A percentile compares a stretch with the other conserved stretches of the same genome.
These are phyloP conservation scores for Aureobasidium musti DNA, from an alignment of 2,329 filamentous ascomycete genomes.

Conservation along the genomic window DNA sequence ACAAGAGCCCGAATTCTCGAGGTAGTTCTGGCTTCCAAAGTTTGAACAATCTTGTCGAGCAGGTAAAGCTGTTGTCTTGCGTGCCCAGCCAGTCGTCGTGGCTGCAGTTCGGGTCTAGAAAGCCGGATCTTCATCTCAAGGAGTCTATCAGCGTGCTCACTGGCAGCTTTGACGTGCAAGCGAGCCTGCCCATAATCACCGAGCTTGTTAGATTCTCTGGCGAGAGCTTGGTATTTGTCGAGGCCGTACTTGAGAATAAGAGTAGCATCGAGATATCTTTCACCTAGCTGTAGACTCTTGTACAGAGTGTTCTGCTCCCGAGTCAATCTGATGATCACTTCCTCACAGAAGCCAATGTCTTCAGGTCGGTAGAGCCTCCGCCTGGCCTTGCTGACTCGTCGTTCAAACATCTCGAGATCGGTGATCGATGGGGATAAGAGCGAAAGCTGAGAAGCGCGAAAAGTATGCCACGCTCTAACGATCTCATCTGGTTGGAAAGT, in stretches of 20 bases:
- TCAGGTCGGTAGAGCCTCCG: background rate
- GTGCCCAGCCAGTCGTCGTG: background rate
- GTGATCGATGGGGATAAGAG: background rate
- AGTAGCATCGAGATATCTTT: background rate
- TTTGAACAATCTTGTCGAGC: background rate
- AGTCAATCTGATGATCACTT: background rate
- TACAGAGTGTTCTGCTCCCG: background rate
- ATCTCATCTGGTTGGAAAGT: background rate
- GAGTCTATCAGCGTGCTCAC: background rate
- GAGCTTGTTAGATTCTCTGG: background rate
- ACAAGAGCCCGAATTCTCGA: background rate
- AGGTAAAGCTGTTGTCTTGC: background rate
- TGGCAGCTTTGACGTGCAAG: background rate
- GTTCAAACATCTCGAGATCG: background rate
- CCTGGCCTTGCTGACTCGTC: background rate
- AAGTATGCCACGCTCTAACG: background rate
- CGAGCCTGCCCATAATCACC: background rate
- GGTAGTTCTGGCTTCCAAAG: background rate
- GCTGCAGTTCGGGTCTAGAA: background rate
- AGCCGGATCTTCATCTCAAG: background rate
- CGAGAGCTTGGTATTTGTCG: background rate
- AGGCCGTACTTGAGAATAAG: conserved; percentile 3
- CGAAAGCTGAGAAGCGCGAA: background rate
- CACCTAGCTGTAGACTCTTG: background rate
- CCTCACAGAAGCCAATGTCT: background rate